Conservation (phyloP, 495 filamentous ascomycete genomes). For the Bombardia bombarda region DNA sequence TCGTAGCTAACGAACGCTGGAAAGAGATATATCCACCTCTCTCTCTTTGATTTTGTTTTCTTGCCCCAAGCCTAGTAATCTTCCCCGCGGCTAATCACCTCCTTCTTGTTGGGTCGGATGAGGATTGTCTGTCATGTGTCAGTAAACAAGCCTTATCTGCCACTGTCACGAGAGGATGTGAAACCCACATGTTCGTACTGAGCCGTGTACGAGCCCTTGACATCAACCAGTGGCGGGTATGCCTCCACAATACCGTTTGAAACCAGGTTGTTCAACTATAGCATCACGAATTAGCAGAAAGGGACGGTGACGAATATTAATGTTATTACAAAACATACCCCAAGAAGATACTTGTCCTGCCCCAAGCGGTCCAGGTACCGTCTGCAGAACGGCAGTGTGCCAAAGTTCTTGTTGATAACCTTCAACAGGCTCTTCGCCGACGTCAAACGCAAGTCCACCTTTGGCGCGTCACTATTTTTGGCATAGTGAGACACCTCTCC, state of each 20-base stretch:
- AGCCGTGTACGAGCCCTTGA: constrained; percentile 91
- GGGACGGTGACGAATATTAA: constrained; percentile 14
- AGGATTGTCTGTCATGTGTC: constrained; percentile 60
- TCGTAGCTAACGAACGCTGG: too few relatives aligned
- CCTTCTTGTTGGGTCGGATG: constrained; percentile 80
- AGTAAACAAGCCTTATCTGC: constrained; percentile 16
- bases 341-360: constrained; percentile 81
- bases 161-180: not conserved
- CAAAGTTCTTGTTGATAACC: constrained; percentile 89
- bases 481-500: constrained; percentile 78
- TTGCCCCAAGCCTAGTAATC: constrained; percentile 61
- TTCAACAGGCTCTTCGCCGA: constrained; percentile 77
- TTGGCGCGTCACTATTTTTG: constrained; percentile 52
- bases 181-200: constrained; percentile 85
- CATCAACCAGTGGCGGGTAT: constrained; percentile 82
- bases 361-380: constrained; percentile 81
- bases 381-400: constrained; percentile 77
- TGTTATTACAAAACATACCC: constrained; percentile 44
- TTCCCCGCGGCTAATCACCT: constrained; percentile 85
- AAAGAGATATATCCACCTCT: not conserved
- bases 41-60: not conserved
- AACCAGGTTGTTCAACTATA: constrained; percentile 86
- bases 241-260: constrained; percentile 76
- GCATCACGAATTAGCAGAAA: not conserved
- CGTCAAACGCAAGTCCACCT: constrained; percentile 57